These are phyloP conservation scores for Arachis hypogaea DNA, from an alignment of 306 rosid genomes.

Conservation along the genomic window DNA sequence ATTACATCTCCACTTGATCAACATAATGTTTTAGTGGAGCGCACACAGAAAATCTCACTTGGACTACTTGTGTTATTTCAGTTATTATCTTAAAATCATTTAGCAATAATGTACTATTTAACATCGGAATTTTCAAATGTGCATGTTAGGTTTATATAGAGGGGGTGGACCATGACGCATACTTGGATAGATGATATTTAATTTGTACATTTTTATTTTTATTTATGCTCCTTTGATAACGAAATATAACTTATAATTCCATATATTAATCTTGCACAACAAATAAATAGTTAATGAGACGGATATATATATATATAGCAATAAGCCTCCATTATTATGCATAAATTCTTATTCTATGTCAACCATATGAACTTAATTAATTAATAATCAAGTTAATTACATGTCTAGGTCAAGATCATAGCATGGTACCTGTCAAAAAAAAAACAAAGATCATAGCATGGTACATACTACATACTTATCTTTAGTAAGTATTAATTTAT, in stretches of 20 bases:
- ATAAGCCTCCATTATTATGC: neutral
- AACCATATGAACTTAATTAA: neutral
- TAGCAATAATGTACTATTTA: neutral
- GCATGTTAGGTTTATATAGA: slow-evolving; percentile 20
- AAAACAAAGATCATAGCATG: too few relatives aligned
- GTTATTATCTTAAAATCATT: neutral
- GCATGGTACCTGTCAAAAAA: too few relatives aligned
- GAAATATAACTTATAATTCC: slow-evolving; percentile 15
- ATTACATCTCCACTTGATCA: neutral
- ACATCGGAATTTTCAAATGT: neutral
- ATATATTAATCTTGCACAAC: neutral
- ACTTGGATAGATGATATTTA: neutral
- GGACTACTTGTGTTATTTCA: slow-evolving; percentile 6
- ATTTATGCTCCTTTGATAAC: neutral
- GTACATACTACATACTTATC: neutral
- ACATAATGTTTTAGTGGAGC: slow-evolving; percentile 3
- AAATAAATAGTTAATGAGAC: neutral
- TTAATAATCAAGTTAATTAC: too few relatives aligned
- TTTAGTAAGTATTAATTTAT: neutral
- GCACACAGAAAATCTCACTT: neutral
- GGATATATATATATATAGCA: neutral
- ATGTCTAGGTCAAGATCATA: neutral
- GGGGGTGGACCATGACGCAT: slow-evolving; percentile 21
- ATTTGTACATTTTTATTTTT: neutral
- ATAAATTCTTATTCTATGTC: slow-evolving; percentile 11